Base-by-base conservation (phyloP, 257 asterid genomes). In the Petrea volubilis region DNA sequence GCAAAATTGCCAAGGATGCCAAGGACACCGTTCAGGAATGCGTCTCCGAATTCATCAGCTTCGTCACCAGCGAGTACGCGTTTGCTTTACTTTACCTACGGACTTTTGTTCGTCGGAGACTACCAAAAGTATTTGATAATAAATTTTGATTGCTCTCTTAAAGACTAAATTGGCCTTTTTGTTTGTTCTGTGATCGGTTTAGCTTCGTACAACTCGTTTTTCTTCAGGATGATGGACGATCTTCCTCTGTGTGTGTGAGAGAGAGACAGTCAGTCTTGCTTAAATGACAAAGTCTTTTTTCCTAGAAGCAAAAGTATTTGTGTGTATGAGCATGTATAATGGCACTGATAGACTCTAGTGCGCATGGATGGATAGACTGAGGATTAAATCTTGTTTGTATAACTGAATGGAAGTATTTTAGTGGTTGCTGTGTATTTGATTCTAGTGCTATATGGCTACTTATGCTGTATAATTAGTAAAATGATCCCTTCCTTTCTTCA, bases 21-120 rank as follows among this genome's bases (percentile, higher is more conserved):
- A 87, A 87, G 78, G 93, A 87, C 65, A 82, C 90, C 27, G 93
- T 84, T 67, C 90, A 84, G 74, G 93, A 87, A 77, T 87, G 93
- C 49, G 93, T 82, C 15, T 84, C 93, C 10, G 93, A 87, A 70
- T 87, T 87, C 74, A 84, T 87, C 78, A 80, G 90, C 76, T 87
- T 87, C 76, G 65, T 87, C 76, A 87, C 93, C 64, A 87, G 90
- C 93, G 90, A 87, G 92, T 86, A 82, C 3, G 77, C 6, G 7
- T 58, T 68, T 21, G 6, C 20, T 0, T 18, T 18, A 33, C 67
- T 12, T n/a, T 38, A 0, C 18, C 10, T 17, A 12, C 50, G 3
- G 18, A 2, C 12, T 61, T 59, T 59, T 59, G 24, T 29, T 59
- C 1, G 9, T 43, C 1, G n/a, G 13, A 14, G 47, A 25, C 17